phyloP scores from a whole-genome alignment of 257 asterid species.

The Nyctanthes arbortristis region DNA sequence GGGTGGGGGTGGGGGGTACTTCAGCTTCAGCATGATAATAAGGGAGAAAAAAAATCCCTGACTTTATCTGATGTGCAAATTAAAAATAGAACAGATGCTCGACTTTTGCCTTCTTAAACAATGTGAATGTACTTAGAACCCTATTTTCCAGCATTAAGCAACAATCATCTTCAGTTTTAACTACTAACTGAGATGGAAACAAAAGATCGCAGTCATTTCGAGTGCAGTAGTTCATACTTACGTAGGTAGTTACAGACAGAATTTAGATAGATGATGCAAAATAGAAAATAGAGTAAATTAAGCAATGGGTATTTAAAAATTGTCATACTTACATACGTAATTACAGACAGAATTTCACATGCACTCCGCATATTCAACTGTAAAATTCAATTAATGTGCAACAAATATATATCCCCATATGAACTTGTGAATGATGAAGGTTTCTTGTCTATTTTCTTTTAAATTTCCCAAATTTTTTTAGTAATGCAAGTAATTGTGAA shows the following conservation, averaged over 20 bases:
- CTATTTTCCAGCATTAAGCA: neutral
- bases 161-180: neutral
- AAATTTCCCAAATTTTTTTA: neutral
- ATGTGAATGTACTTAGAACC: neutral
- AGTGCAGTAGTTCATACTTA: too few relatives aligned
- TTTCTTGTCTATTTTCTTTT: neutral
- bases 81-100: neutral
- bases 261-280: neutral
- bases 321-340: neutral
- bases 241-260: too few relatives aligned
- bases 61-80: neutral
- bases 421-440: neutral
- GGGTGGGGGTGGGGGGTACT: too few relatives aligned
- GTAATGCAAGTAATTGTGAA: neutral
- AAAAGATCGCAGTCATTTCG: neutral
- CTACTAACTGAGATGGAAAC: neutral
- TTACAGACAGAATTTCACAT: neutral
- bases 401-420: neutral
- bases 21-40: neutral
- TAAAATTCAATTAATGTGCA: neutral
- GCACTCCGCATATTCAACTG: neutral
- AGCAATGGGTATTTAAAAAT: neutral
- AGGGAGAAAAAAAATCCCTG: neutral
- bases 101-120: neutral
- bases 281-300: neutral